These are phyloP conservation scores for Lactarius psammicola DNA, from an alignment of 768 basidiomycete genomes.

Conservation along the genomic window DNA sequence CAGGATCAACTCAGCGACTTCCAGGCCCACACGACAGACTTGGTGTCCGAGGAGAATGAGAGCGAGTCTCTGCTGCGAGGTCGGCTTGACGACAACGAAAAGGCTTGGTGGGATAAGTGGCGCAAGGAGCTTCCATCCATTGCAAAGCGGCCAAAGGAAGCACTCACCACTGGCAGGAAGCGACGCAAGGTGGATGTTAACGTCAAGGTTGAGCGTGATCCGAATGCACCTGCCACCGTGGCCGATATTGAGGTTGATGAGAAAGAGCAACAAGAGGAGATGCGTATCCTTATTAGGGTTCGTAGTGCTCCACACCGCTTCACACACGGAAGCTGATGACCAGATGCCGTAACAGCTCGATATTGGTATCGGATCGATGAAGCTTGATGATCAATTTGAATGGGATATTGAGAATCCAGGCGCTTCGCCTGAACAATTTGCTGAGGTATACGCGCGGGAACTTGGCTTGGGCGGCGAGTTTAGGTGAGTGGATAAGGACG, in stretches of 20 bases:
- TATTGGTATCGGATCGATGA: conserved; percentile 89
- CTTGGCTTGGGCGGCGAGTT: conserved; percentile 92
- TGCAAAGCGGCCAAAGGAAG: conserved; percentile 31
- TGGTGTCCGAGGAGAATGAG: conserved; percentile 44
- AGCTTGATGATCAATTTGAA: conserved; percentile 95
- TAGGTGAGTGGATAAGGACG: conserved; percentile 51
- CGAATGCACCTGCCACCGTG: conserved; percentile 42
- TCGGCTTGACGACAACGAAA: conserved; percentile 47
- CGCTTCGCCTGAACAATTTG: conserved; percentile 90
- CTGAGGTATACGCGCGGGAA: conserved; percentile 81
- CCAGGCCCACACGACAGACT: conserved; percentile 58
- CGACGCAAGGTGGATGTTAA: conserved; percentile 29
- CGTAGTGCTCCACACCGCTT: conserved; percentile 30
- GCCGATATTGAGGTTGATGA: conserved; percentile 69
- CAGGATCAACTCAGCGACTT: conserved; percentile 86
- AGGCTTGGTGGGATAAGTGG: conserved; percentile 73
- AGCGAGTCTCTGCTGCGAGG: conserved; percentile 43
- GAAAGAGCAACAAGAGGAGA: conserved; percentile 70
- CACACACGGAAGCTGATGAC: conserved; percentile 5
- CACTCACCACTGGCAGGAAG: conserved; percentile 23
- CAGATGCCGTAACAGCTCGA: conserved; percentile 61
- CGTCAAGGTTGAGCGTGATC: conserved; percentile 25
- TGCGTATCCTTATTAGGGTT: conserved; percentile 92
- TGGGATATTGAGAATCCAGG: conserved; percentile 87
- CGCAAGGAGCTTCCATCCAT: conserved; percentile 51